Conservation (phyloP, 2,329 filamentous ascomycete species). For the Ascochyta lentis region DNA sequence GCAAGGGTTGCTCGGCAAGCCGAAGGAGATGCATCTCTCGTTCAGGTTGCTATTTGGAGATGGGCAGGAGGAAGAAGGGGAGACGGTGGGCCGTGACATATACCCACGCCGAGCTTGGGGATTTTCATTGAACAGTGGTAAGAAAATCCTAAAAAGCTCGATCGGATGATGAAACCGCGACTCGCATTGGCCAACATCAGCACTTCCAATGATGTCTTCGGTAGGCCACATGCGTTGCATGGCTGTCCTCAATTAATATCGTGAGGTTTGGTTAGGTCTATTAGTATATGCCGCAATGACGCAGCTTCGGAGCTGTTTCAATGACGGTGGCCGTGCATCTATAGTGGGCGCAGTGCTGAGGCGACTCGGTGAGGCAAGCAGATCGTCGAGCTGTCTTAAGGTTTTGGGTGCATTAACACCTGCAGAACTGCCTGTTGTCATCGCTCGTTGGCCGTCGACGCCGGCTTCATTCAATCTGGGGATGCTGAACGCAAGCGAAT, state of each 20-base stretch:
- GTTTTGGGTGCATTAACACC: background rate
- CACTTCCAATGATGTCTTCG: background rate
- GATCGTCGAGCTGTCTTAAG: background rate
- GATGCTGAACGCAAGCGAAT: background rate
- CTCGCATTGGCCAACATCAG: background rate
- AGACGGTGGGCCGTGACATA: too few species aligned
- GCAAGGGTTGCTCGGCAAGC: background rate
- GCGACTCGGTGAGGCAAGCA: background rate
- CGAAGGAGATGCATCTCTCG: background rate
- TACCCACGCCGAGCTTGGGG: too few species aligned
- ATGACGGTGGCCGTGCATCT: background rate
- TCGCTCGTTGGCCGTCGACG: background rate
- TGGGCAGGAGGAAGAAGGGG: background rate
- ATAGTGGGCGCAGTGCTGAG: background rate
- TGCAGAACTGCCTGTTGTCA: background rate
- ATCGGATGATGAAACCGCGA: background rate
- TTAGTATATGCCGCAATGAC: background rate
- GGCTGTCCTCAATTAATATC: too few species aligned
- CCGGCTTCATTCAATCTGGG: background rate
- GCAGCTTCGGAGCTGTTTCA: conserved; percentile 1
- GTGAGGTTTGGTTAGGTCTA: background rate
- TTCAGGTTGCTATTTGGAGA: background rate
- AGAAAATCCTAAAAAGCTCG: too few species aligned
- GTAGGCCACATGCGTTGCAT: background rate
- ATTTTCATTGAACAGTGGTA: background rate